Conservation (phyloP, 1,284 basidiomycete species). For the Pterulicium gracile region DNA sequence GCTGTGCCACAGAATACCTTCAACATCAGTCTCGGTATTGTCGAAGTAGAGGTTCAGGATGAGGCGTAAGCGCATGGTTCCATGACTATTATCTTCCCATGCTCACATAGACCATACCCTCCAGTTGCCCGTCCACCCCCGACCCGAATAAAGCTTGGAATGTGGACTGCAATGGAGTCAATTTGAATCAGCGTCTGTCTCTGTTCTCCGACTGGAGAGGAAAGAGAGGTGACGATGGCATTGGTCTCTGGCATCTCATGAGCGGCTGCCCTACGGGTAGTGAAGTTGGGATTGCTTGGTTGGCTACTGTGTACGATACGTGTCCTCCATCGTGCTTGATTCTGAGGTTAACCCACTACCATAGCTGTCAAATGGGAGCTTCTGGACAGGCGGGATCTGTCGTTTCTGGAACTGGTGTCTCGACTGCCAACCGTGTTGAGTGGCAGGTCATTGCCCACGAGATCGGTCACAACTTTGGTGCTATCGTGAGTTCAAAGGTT, state of each 20-base stretch:
- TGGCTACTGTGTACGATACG: slow-evolving; percentile 53
- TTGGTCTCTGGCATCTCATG: slow-evolving; percentile 87
- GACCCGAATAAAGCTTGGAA: slow-evolving; percentile 46
- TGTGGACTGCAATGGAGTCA: slow-evolving; percentile 36
- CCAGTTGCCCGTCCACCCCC: slow-evolving; percentile 42
- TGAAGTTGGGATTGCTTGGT: slow-evolving; percentile 89
- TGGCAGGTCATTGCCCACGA: slow-evolving; percentile 85
- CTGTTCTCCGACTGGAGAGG: slow-evolving; percentile 82
- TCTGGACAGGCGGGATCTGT: slow-evolving; percentile 34
- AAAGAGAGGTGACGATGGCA: slow-evolving; percentile 54
- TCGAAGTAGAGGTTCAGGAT: slow-evolving; percentile 66
- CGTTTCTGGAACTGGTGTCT: slow-evolving; percentile 80
- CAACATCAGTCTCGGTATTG: slow-evolving; percentile 79
- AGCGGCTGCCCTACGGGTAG: slow-evolving; percentile 76
- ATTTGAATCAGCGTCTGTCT: slow-evolving; percentile 64
- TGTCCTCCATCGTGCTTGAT: slow-evolving; percentile 4
- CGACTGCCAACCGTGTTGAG: slow-evolving; percentile 63
- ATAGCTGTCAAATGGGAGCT: slow-evolving; percentile 45
- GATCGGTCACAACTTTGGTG: slow-evolving; percentile 86
- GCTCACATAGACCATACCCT: background rate
- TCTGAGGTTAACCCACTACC: slow-evolving; percentile 4
- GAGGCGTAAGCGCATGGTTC: slow-evolving; percentile 23
- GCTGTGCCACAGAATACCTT: slow-evolving; percentile 63
- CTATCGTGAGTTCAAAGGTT: slow-evolving; percentile 53
- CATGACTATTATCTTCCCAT: background rate